These are phyloP conservation scores for Solanum paucissectum DNA, from an alignment of 257 asterid genomes.

Conservation along the genomic window DNA sequence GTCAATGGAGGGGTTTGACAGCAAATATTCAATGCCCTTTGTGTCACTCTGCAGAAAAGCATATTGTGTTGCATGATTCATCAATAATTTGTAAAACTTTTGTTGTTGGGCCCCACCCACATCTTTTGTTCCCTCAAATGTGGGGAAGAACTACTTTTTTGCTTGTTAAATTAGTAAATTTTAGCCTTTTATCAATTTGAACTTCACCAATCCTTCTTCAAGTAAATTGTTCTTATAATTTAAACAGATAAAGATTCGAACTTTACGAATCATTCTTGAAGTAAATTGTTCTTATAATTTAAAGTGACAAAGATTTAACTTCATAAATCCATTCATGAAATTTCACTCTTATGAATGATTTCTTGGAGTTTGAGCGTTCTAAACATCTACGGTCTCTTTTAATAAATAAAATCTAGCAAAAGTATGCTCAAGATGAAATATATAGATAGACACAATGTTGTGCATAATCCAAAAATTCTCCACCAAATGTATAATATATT, in stretches of 20 bases:
- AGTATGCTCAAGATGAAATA: neutral
- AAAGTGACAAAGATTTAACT: neutral
- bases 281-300: too few species aligned
- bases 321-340: neutral
- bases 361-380: neutral
- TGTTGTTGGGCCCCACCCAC: neutral
- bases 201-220: neutral
- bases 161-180: neutral
- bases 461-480: neutral
- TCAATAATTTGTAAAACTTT: neutral
- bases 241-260: neutral
- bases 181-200: neutral
- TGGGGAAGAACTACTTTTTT: neutral
- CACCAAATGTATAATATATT: neutral
- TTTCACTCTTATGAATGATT: neutral
- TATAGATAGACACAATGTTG: neutral
- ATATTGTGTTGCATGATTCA: neutral
- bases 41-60: neutral
- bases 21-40: neutral
- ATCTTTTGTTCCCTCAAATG: neutral
- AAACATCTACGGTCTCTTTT: rapidly evolving
- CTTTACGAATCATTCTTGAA: too few species aligned
- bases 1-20: neutral
- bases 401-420: neutral
- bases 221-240: too few species aligned